Evolutionary conservation across 768 basidiomycete genomes (phyloP).

Genomic region (Lactarius hengduanensis): DNA sequence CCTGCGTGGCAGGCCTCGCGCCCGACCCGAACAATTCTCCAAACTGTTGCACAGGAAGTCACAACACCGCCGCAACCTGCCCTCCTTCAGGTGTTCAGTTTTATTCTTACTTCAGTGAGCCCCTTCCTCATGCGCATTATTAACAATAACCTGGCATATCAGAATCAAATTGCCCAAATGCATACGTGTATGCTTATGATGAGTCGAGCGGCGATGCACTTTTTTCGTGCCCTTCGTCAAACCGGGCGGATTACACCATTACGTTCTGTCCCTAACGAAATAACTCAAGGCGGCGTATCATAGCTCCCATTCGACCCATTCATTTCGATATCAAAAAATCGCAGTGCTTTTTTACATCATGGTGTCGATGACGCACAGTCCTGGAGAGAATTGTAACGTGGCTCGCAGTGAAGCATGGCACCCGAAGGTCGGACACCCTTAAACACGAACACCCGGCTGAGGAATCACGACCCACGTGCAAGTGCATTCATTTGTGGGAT

Average conservation of each 20-base stretch:
- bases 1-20: constrained; percentile 41
- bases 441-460: no score
- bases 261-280: constrained; percentile 43
- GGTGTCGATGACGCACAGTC: no score
- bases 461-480: no score
- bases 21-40: constrained; percentile 29
- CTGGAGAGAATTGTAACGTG: no score
- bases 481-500: no score
- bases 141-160: constrained; percentile 11
- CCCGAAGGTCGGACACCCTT: no score
- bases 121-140: background rate
- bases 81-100: constrained; percentile 45
- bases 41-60: constrained; percentile 55
- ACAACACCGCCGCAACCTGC: constrained; percentile 54
- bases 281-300: no score
- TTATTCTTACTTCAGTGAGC: constrained; percentile 30
- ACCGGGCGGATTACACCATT: constrained; percentile 44
- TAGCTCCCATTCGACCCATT: no score
- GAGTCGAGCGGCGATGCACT: constrained; percentile 47
- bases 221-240: constrained; percentile 41
- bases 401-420: no score
- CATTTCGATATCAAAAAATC: no score
- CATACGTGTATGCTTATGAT: constrained; percentile 55
- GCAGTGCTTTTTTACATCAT: no score
- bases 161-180: constrained; percentile 45